These are phyloP conservation scores for Pseudoturritis turrita DNA, from an alignment of 345 rosid genomes.

Conservation along the genomic window DNA sequence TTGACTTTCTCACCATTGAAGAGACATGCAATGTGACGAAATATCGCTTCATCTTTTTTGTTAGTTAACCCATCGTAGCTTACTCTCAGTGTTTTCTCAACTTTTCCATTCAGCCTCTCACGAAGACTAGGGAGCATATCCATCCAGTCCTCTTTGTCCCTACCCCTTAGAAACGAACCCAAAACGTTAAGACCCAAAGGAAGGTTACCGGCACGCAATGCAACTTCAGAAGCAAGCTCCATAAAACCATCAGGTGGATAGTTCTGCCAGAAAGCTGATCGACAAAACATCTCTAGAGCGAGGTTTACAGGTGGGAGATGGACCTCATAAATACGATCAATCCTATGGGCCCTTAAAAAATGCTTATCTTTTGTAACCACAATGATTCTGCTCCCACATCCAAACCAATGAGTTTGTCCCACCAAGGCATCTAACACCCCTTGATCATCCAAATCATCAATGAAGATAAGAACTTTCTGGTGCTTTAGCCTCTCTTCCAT, in stretches of 20 bases:
- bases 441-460: conserved; percentile 48
- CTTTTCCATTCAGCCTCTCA: background rate
- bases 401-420: too few relatives aligned
- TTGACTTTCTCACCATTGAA: background rate
- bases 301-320: too few relatives aligned
- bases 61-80: conserved; percentile 25
- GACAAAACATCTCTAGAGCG: too few relatives aligned
- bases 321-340: too few relatives aligned
- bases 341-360: too few relatives aligned
- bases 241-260: background rate
- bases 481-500: background rate
- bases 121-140: background rate
- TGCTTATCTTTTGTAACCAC: too few relatives aligned
- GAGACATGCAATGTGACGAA: conserved; percentile 35
- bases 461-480: conserved; percentile 26
- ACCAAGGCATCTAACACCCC: conserved; percentile 35
- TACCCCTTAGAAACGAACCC: conserved; percentile 3
- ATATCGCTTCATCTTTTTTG: background rate
- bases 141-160: conserved; percentile 11
- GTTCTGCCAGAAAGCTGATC: background rate
- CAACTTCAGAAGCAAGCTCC: background rate
- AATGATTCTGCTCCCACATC: too few relatives aligned
- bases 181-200: conserved; percentile 35
- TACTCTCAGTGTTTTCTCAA: conserved; percentile 2
- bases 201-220: background rate